A percentile compares a stretch with the other conserved stretches of the same genome.
Conservation (phyloP, 768 basidiomycete species). For the Mycena rebaudengoi region DNA sequence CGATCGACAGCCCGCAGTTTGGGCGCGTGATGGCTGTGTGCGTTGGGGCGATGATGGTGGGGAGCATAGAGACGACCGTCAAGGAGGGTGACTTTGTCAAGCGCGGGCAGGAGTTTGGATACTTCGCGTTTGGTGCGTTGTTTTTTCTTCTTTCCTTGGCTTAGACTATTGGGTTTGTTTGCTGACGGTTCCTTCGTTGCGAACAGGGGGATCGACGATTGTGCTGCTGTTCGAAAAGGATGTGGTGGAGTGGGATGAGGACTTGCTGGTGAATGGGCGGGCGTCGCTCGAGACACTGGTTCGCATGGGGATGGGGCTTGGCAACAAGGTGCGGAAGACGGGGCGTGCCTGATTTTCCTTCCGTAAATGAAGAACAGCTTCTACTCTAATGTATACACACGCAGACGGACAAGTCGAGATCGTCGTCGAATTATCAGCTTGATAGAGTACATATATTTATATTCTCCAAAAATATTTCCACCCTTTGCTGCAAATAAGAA, state of each 20-base stretch:
- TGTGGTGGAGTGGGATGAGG: conserved; percentile 89
- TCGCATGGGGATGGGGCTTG: conserved; percentile 88
- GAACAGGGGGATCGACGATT: conserved; percentile 91
- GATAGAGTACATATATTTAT: too few species aligned
- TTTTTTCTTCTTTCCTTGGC: conserved; percentile 1
- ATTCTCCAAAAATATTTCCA: too few species aligned
- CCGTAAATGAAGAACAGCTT: too few species aligned
- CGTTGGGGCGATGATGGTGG: conserved; percentile 95
- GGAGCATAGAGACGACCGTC: conserved; percentile 89
- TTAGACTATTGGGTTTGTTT: not conserved
- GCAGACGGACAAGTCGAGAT: too few species aligned
- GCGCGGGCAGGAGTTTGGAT: conserved; percentile 91
- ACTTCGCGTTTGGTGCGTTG: conserved; percentile 91
- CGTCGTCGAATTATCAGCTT: too few species aligned
- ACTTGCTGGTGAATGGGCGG: conserved; percentile 83
- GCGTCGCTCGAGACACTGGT: conserved; percentile 92
- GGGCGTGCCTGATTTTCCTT: too few species aligned
- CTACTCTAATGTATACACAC: too few species aligned
- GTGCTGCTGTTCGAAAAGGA: conserved; percentile 91
- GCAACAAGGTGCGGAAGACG: conserved; percentile 40
- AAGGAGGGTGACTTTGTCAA: conserved; percentile 81
- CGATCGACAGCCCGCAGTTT: conserved; percentile 89
- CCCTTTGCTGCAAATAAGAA: too few species aligned
- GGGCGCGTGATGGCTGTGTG: conserved; percentile 94
- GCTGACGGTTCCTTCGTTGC: not conserved